Evolutionary conservation across 495 filamentous ascomycete species (phyloP).

Genomic region (Daldinia vernicosa): DNA sequence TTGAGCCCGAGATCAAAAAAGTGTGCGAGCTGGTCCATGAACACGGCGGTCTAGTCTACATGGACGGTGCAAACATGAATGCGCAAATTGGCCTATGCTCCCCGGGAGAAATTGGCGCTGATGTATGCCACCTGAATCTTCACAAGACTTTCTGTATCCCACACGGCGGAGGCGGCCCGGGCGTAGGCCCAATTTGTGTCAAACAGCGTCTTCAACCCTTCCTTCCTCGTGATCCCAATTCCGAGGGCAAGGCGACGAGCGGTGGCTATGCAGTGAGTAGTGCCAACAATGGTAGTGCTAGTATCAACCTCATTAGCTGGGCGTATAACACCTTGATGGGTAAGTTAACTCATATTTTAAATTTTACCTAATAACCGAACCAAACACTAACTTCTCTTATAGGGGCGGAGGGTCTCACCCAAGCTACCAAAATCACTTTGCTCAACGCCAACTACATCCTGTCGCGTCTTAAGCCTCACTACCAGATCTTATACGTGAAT

Average conservation of each 20-base stretch:
- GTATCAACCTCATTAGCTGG: slow-evolving; percentile 96
- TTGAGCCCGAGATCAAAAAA: slow-evolving; percentile 89
- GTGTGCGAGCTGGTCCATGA: slow-evolving; percentile 87
- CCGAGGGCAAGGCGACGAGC: slow-evolving; percentile 49
- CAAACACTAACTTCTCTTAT: slow-evolving; percentile 32
- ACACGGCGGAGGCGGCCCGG: slow-evolving; percentile 94
- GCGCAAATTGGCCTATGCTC: slow-evolving; percentile 98
- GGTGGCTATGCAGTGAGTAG: slow-evolving; percentile 76
- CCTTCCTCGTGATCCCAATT: slow-evolving; percentile 74
- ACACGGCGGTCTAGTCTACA: slow-evolving; percentile 95
- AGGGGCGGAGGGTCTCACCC: slow-evolving; percentile 84
- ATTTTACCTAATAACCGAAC: neutral
- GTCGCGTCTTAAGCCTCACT: slow-evolving; percentile 87
- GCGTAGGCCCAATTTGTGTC: slow-evolving; percentile 95
- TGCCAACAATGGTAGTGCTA: slow-evolving; percentile 89
- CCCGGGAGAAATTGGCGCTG: slow-evolving; percentile 94
- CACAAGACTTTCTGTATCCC: slow-evolving; percentile 99
- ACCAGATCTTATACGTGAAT: slow-evolving; percentile 93
- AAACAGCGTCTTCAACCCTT: slow-evolving; percentile 79
- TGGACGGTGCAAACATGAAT: slow-evolving; percentile 99
- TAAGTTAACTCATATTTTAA: slow-evolving; percentile 39
- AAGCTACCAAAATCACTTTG: slow-evolving; percentile 92
- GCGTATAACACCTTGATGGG: slow-evolving; percentile 98
- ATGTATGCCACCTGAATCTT: slow-evolving; percentile 97
- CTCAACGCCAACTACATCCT: slow-evolving; percentile 99